phyloP scores from a whole-genome alignment of 768 basidiomycete genomes.

The Strobilomyces echinocephalus region DNA sequence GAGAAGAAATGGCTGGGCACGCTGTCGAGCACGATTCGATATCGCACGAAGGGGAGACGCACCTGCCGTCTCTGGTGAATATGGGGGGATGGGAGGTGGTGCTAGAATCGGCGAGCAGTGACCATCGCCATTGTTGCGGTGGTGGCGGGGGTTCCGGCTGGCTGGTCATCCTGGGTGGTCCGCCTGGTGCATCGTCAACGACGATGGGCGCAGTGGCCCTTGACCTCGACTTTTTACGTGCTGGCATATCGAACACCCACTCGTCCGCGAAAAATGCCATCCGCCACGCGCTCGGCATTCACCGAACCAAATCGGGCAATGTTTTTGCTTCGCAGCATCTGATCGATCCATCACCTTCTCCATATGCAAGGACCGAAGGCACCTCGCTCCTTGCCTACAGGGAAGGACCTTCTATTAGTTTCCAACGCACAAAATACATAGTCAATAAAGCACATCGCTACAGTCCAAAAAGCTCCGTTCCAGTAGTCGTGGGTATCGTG shows the following conservation, averaged over 20 bases:
- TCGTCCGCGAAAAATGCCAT: constrained; percentile 1
- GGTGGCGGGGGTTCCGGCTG: neutral
- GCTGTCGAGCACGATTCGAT: constrained; percentile 11
- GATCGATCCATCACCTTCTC: constrained; percentile 13
- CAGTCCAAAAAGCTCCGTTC: constrained; percentile 13
- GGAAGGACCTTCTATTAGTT: constrained; percentile 11
- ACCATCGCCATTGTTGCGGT: constrained; percentile 50
- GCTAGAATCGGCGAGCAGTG: constrained; percentile 62
- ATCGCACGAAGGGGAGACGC: constrained; percentile 17
- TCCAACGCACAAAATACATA: constrained; percentile 20
- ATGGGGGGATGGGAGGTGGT: constrained; percentile 64
- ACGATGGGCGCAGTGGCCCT: constrained; percentile 44
- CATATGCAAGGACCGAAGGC: constrained; percentile 28
- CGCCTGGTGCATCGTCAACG: constrained; percentile 17
- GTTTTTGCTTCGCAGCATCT: neutral
- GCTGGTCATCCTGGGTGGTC: constrained; percentile 7
- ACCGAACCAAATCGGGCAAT: constrained; percentile 17
- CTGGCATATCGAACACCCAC: constrained; percentile 20
- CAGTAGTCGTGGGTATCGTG: constrained; percentile 16
- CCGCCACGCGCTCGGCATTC: constrained; percentile 22
- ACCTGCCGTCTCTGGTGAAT: constrained; percentile 90
- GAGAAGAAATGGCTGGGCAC: constrained; percentile 80
- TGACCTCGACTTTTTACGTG: constrained; percentile 45
- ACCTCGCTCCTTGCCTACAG: constrained; percentile 25
- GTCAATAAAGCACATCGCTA: constrained; percentile 19